Evolutionary conservation across 768 basidiomycete species (phyloP).

Genomic region (Dendrothele bispora): DNA sequence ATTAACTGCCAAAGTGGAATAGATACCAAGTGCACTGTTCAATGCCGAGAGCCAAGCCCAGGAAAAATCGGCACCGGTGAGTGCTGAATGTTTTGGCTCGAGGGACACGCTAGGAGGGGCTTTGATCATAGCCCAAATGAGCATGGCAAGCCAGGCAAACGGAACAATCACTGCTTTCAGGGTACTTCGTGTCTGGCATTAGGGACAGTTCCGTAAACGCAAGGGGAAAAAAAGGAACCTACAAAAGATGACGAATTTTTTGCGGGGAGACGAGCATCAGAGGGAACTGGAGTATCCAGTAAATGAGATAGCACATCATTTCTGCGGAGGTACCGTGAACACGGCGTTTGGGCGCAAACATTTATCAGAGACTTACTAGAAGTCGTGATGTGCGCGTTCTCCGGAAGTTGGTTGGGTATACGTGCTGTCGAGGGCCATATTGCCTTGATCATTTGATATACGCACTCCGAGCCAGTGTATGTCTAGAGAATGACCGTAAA

Average conservation of each 20-base stretch:
- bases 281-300: constrained; percentile 77
- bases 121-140: constrained; percentile 78
- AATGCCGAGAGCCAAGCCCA: constrained; percentile 81
- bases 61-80: constrained; percentile 55
- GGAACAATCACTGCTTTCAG: constrained; percentile 68
- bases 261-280: constrained; percentile 78
- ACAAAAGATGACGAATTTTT: constrained; percentile 72
- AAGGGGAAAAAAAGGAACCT: neutral
- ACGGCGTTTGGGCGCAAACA: neutral
- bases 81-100: constrained; percentile 46
- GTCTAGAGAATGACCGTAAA: constrained; percentile 31
- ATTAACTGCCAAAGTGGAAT: constrained; percentile 72
- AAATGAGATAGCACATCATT: constrained; percentile 76
- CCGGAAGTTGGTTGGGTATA: constrained; percentile 64
- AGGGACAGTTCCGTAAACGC: too few relatives aligned
- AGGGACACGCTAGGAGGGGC: constrained; percentile 64
- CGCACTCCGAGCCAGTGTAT: constrained; percentile 66
- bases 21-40: constrained; percentile 77
- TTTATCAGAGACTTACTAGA: constrained; percentile 37
- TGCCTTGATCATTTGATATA: constrained; percentile 82
- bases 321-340: constrained; percentile 32
- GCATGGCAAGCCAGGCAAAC: constrained; percentile 63
- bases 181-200: too few relatives aligned
- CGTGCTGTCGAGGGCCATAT: constrained; percentile 75
- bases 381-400: constrained; percentile 60